Evolutionary conservation across 2,329 filamentous ascomycete species (phyloP).

Genomic region (Aspergillus eucalypticola): DNA sequence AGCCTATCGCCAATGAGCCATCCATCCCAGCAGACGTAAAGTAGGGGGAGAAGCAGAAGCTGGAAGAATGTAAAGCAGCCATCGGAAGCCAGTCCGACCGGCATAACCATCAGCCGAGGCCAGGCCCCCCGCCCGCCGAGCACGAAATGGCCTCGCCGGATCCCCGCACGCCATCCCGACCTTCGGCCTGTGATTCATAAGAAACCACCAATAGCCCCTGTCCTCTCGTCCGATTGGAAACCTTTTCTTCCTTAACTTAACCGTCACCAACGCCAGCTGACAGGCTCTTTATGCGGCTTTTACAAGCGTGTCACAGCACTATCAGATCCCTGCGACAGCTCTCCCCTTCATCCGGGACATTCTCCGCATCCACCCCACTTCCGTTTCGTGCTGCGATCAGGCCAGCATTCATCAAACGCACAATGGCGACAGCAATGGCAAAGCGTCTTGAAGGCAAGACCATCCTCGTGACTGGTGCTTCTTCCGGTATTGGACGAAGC

Average conservation of each 20-base stretch:
- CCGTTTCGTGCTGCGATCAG: slow-evolving; percentile 24
- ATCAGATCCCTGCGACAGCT: slow-evolving; percentile 26
- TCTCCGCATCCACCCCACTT: slow-evolving; percentile 22
- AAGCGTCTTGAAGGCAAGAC: slow-evolving; percentile 93
- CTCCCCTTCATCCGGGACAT: slow-evolving; percentile 10
- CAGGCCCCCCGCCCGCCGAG: slow-evolving; percentile 13
- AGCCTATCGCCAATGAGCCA: too few species aligned
- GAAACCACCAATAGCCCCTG: background rate
- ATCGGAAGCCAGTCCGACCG: slow-evolving; percentile 23
- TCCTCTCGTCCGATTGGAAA: background rate
- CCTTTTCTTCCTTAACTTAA: background rate
- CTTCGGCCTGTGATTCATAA: slow-evolving; percentile 13
- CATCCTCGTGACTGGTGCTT: slow-evolving; percentile 86
- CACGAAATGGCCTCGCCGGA: slow-evolving; percentile 13
- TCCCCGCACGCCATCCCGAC: slow-evolving; percentile 23
- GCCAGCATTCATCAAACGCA: slow-evolving; percentile 38
- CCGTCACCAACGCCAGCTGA: background rate
- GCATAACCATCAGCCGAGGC: slow-evolving; percentile 22
- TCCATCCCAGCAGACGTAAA: too few species aligned
- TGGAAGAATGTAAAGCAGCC: background rate
- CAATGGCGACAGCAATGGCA: slow-evolving; percentile 68
- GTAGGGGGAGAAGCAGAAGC: background rate
- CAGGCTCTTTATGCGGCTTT: slow-evolving; percentile 30
- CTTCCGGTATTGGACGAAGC: slow-evolving; percentile 78
- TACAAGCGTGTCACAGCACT: slow-evolving; percentile 26